Evolutionary conservation across 2,329 filamentous ascomycete genomes (phyloP), one percentile per base, ranked within the genome.

Genomic region (Penicillium brevicompactum): DNA sequence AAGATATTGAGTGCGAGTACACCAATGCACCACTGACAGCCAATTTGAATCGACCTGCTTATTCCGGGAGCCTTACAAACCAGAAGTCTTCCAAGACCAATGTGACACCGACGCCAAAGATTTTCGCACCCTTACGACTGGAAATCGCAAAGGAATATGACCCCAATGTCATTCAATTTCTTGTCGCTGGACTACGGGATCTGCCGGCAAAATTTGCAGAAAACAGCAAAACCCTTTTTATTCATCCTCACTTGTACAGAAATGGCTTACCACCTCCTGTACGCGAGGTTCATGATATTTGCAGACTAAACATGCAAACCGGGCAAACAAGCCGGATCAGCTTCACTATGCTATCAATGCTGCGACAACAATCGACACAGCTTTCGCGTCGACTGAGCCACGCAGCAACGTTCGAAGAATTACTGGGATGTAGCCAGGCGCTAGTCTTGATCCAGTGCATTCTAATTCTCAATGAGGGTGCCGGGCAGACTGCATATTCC

Each of bases 381-480:
- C 38, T 63, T 10, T 46, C 54, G 10, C 57, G 56, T 2, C 54
- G 55, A 8, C 42, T 61, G 2, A 56, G 47, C 9, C 55, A 53
- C 11, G 31, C 62, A 1, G 49, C 51, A 11, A 54, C 49, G 18
- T 68, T 69, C 34, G 62, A 63, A 8, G 66, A 68, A 18, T 53
- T 70, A 4, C 56, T 70, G 2, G 63, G 59, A 16, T 63, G 51
- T 21, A 59, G 58, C 1, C 68, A 71, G 37, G 61, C 65, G 1
- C 56, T 70, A 2, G 52, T 68, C 9, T 56, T 70, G 5, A 46
- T 59, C 1, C 67, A 67, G 40, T 67, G 67, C 46, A 61, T 70
- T 16, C 53, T 67, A n/a, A 43, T 61, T 31, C 46, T 64, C 6
- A 47, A 60, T 4, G 57, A 57, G 11, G 46, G 56, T 7, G 52